These are phyloP conservation scores for Ophiostoma sp. DNA, from an alignment of 2,329 filamentous ascomycete species.

Conservation along the genomic window DNA sequence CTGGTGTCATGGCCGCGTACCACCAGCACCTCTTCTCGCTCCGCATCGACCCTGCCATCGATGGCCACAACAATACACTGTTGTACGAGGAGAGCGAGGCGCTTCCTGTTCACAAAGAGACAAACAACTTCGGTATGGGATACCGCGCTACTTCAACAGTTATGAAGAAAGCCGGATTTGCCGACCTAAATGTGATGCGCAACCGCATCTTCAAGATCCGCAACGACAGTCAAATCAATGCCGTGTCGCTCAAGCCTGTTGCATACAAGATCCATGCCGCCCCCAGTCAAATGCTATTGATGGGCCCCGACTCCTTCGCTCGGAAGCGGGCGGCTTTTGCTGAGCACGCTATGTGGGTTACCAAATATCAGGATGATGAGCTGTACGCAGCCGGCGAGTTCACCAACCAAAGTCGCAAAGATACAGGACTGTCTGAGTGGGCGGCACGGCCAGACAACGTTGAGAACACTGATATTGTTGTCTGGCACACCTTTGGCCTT, in stretches of 20 bases:
- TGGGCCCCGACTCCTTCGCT: constrained; percentile 43
- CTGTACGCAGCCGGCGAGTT: constrained; percentile 45
- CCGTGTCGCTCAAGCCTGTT: constrained; percentile 45
- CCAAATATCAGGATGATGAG: constrained; percentile 45
- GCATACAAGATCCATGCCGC: constrained; percentile 47
- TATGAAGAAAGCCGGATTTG: constrained; percentile 45
- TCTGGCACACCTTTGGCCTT: constrained; percentile 60
- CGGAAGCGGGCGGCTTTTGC: constrained; percentile 45
- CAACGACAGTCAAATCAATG: constrained; percentile 46
- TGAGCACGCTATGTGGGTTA: constrained; percentile 48
- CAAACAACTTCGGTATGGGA: constrained; percentile 52
- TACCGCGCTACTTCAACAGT: constrained; percentile 45
- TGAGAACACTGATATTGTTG: constrained; percentile 59
- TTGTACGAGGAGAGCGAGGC: constrained; percentile 43
- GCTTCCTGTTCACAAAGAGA: constrained; percentile 43
- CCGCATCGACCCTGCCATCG: constrained; percentile 62
- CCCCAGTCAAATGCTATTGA: constrained; percentile 48
- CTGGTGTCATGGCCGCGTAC: constrained; percentile 65
- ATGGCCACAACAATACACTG: constrained; percentile 49
- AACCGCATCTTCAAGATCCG: constrained; percentile 52
- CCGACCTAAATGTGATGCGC: constrained; percentile 46
- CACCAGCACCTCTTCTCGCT: constrained; percentile 69
- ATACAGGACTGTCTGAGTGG: constrained; percentile 23
- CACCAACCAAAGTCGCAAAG: constrained; percentile 36
- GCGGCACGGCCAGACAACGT: constrained; percentile 16